Base-by-base conservation (phyloP, 1,284 basidiomycete genomes). In the Irpex lacteus region DNA sequence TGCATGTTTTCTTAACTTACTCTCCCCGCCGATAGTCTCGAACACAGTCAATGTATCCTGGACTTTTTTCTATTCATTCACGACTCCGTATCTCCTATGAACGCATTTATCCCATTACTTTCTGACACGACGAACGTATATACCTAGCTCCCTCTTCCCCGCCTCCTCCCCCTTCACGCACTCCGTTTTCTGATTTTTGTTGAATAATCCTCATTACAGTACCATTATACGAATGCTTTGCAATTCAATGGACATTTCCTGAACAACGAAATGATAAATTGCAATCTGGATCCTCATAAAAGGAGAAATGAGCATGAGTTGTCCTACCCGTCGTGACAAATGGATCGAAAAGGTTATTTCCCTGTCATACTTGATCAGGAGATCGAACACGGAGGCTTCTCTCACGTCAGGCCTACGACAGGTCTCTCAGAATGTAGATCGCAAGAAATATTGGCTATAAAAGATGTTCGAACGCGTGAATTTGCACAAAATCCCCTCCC, bases 1-100 rank as follows among this genome's bases (percentile, higher is more conserved):
- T 32, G 54, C 54, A 56, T 18, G 54, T 18, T 21, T 36, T 7
- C n/a, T 5, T 56, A 56, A 56, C 6, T 36, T 56, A 56, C 7
- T 26, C 21, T 56, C 32, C 32, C 40, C 54, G 11, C 34, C 54
- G 34, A 18, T 56, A 56, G 54, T 56, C 21, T 32, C n/a, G 44
- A 47, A 11, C 44, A 53, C 26, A 26, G 9, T 11, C 54, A 18
- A 34, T 56, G 54, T 56, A 56, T 56, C n/a, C 54, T 8, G 54
- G 54, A 56, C 54, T 8, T 56, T 56, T 56, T 44, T 44, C 26
- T 9, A 36, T 26, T 56, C 54, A 56, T 56, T 56, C 54, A 56
- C 54, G 54, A 56, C 54, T 26, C 40, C 40, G 11, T 44, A 15
- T 13, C n/a, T 26, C 34, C 34, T 56, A 36, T 36, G 54, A 56